Percentiles rank a stretch among this genome's conserved stretches.
Evolutionary conservation across 139 green algal genomes (phyloP).

Genomic region (Micromonas commoda): DNA sequence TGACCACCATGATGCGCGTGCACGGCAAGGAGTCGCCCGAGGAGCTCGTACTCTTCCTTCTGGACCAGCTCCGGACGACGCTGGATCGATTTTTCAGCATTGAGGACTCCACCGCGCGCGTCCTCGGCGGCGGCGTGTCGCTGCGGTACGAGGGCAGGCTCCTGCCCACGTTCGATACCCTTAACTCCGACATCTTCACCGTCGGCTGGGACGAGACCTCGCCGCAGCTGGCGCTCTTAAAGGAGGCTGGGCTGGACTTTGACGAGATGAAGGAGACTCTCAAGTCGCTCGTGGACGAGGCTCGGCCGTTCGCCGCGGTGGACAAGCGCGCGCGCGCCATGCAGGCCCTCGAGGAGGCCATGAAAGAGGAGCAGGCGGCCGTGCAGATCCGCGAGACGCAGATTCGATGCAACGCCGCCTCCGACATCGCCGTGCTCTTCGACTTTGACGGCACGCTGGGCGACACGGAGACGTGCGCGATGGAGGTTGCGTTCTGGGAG

Average conservation of each 20-base stretch:
- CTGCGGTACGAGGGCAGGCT: slow-evolving; percentile 9
- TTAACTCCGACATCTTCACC: background rate
- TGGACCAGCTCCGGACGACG: background rate
- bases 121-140: slow-evolving; percentile 15
- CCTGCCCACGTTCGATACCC: slow-evolving; percentile 1
- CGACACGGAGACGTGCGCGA: slow-evolving; percentile 11
- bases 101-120: slow-evolving; percentile 18
- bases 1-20: background rate
- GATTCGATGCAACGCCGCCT: background rate
- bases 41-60: slow-evolving; percentile 4
- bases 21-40: slow-evolving; percentile 1
- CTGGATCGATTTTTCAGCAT: background rate
- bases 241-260: background rate
- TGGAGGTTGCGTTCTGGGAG: slow-evolving; percentile 23
- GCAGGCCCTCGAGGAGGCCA: background rate
- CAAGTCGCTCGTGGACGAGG: background rate
- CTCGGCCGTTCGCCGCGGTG: background rate
- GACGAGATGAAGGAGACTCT: background rate
- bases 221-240: background rate
- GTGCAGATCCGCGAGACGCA: background rate
- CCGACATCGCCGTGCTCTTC: slow-evolving; percentile 7
- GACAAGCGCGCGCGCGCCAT: background rate
- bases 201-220: background rate
- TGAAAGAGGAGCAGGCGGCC: background rate
- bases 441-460: slow-evolving; percentile 18